Conservation (phyloP, 805 yeast species). For the Sugiyamaella floridensis region DNA sequence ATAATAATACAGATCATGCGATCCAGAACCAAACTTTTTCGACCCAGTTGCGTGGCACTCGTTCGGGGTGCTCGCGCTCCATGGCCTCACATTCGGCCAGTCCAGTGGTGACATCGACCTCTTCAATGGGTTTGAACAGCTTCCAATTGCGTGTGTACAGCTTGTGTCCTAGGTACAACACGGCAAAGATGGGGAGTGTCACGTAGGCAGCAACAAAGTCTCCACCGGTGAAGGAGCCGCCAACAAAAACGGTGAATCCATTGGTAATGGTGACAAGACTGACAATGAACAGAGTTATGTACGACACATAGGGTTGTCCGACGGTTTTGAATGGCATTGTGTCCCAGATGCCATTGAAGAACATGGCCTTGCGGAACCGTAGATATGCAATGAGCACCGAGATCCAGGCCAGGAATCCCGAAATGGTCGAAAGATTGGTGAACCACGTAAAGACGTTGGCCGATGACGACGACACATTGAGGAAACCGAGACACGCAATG, state of each 20-base stretch:
- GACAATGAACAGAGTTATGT: conserved; percentile 45
- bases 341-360: conserved; percentile 44
- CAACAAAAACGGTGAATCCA: conserved; percentile 63
- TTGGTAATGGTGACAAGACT: conserved; percentile 56
- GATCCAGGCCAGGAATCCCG: conserved; percentile 63
- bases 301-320: conserved; percentile 53
- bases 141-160: conserved; percentile 37
- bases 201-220: conserved; percentile 70
- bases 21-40: conserved; percentile 48
- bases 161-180: conserved; percentile 54
- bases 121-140: conserved; percentile 46
- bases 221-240: conserved; percentile 40
- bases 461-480: conserved; percentile 49
- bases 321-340: conserved; percentile 53
- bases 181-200: conserved; percentile 51
- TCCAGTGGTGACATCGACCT: conserved; percentile 56
- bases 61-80: conserved; percentile 38
- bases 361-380: conserved; percentile 60
- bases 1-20: conserved; percentile 25
- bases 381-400: conserved; percentile 46
- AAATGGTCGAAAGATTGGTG: conserved; percentile 55
- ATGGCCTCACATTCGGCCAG: conserved; percentile 47
- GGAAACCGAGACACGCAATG: conserved; percentile 62
- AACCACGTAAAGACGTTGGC: conserved; percentile 57
- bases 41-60: conserved; percentile 30